Evolutionary conservation across 2,329 filamentous ascomycete species (phyloP), one percentile per base, ranked within the genome.

Genomic region (Gaeumannomyces sp.): DNA sequence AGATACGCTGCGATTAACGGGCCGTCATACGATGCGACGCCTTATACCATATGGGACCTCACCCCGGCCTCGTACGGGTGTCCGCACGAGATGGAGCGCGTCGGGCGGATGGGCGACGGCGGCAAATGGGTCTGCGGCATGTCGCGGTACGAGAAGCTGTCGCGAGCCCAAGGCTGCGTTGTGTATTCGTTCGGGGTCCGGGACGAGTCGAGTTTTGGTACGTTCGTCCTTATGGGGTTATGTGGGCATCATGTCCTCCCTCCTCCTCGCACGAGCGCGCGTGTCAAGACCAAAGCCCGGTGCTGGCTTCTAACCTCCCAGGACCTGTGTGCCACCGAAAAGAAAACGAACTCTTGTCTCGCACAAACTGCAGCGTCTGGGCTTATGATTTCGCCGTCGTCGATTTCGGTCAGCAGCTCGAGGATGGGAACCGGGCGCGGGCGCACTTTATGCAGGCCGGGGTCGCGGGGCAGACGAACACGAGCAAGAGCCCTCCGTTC

Each of bases 41-140:
- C 75, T 1, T 77, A 75, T 66, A 72, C 74, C 1, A 68, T 78
- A 19, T 79, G 76, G 75, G 77, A 79, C 66, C 77, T 78, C 68
- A 72, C 74, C 28, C 76, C 75, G 6, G 72, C 77, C 2, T 72
- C 75, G 1, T 79, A 75, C 68, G 73, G 72, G 60, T 79, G 77
- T 68, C 77, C 77, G 4, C 73, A 76, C 64, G 76, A 78, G 38
- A 71, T 79, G 22, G 74, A 78, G 65, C 72, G 77, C 8, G 69
- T 79, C 3, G 77, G 77, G 3, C 69, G 72, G 5, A 67, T 77
- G 6, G 77, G 77, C 35, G 76, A 78, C 56, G 77, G 77, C n/a
- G 77, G 77, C 28, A 79, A 79, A 67, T 77, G 76, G 74, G 73
- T 78, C 19, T 79, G 77, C 68, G 77, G 77, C 53, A 76, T 78